Evolutionary conservation across 1,284 basidiomycete species (phyloP).

Genomic region (Xanthoconium separans): DNA sequence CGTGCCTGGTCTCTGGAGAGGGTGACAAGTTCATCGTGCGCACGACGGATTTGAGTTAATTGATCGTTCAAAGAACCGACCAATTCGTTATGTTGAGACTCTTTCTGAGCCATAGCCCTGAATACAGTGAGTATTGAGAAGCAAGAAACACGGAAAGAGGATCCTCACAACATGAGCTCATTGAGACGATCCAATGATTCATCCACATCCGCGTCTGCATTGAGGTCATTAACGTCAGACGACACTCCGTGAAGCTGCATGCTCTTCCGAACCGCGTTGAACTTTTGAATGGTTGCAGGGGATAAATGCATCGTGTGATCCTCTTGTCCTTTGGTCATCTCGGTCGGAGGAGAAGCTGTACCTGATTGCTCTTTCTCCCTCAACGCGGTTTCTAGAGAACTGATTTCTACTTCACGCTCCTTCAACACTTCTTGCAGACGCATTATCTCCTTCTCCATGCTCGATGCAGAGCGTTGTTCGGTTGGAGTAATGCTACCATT

Average conservation of each 20-base stretch:
- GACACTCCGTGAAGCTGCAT: constrained; percentile 50
- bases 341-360: neutral
- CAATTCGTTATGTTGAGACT: constrained; percentile 77
- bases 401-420: constrained; percentile 86
- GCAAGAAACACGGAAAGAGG: constrained; percentile 5
- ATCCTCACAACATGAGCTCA: constrained; percentile 80
- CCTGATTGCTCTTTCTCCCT: constrained; percentile 43
- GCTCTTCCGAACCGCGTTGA: constrained; percentile 65
- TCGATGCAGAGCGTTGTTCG: constrained; percentile 70
- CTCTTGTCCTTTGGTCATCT: constrained; percentile 14
- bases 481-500: constrained; percentile 38
- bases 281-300: constrained; percentile 66
- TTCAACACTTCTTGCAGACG: constrained; percentile 85
- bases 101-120: constrained; percentile 94
- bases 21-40: constrained; percentile 76
- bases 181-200: constrained; percentile 75
- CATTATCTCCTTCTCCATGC: constrained; percentile 91
- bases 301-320: constrained; percentile 48
- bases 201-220: constrained; percentile 50
- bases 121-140: constrained; percentile 8
- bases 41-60: constrained; percentile 65
- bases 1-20: constrained; percentile 79
- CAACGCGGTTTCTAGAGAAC: constrained; percentile 67
- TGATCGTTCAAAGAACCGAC: constrained; percentile 71
- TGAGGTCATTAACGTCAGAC: constrained; percentile 25